Conservation (phyloP, 129 eudicot species). For the Flaveria brownii region DNA sequence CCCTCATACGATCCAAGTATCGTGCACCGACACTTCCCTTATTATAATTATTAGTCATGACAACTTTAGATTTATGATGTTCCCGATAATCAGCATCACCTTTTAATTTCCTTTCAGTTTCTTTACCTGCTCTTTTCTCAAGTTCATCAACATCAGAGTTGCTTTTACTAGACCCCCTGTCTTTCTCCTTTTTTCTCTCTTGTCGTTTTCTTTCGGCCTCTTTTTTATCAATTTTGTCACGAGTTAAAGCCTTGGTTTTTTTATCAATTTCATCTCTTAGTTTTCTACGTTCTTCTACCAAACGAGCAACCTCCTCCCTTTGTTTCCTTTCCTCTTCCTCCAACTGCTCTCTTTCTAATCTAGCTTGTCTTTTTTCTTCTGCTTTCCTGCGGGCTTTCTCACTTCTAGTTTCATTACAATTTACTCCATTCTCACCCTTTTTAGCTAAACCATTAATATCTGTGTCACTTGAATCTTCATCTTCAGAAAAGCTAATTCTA, state of each 20-base stretch:
- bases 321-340: constrained; percentile 95
- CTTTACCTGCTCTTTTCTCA: constrained; percentile 62
- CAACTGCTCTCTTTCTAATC: constrained; percentile 72
- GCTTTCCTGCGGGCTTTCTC: constrained; percentile 97
- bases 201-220: constrained; percentile 70
- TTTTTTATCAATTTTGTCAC: constrained; percentile 49
- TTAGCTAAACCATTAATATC: constrained; percentile 54
- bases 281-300: constrained; percentile 86
- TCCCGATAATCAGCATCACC: constrained; percentile 38
- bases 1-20: constrained; percentile 81
- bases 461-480: constrained; percentile 54
- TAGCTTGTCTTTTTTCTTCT: constrained; percentile 86
- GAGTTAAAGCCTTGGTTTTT: constrained; percentile 47
- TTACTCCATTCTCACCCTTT: constrained; percentile 63
- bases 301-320: constrained; percentile 87
- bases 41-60: constrained; percentile 37
- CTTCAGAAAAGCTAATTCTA: constrained; percentile 60
- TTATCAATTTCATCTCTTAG: constrained; percentile 65
- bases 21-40: constrained; percentile 66
- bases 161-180: constrained; percentile 73
- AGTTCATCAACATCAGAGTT: constrained; percentile 84
- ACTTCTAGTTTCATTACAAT: constrained; percentile 68
- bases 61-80: constrained; percentile 36
- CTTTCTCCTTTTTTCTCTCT: constrained; percentile 67
- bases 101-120: constrained; percentile 50